A percentile compares a stretch with the other conserved stretches of the same genome.
These are phyloP conservation scores for Wickerhamomyces mucosus DNA, from an alignment of 805 yeast genomes.

Conservation along the genomic window DNA sequence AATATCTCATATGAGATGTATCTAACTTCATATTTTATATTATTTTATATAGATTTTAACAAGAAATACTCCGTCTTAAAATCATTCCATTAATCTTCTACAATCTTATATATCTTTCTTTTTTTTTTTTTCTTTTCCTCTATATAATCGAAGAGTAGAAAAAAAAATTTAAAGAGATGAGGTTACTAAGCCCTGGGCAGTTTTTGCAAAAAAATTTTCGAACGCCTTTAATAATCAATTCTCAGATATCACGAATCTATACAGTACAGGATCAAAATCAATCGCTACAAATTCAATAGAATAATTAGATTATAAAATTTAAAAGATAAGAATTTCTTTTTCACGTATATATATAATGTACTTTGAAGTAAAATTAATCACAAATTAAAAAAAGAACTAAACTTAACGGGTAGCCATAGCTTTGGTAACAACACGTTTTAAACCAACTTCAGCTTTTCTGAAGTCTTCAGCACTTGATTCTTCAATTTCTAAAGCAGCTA, in stretches of 20 bases:
- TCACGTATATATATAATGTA: background rate
- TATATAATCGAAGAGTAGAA: too few relatives aligned
- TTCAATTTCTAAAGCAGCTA: constrained; percentile 95
- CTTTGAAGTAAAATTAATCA: background rate
- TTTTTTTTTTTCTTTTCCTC: too few relatives aligned
- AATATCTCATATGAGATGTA: constrained; percentile 86
- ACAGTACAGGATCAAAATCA: too few relatives aligned
- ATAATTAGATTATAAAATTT: background rate
- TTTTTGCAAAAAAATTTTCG: too few relatives aligned
- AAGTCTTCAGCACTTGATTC: constrained; percentile 93
- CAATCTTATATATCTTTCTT: too few relatives aligned
- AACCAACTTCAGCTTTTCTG: constrained; percentile 98
- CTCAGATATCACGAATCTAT: too few relatives aligned
- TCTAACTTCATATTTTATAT: constrained; percentile 71
- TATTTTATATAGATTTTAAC: background rate
- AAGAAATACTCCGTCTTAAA: too few relatives aligned
- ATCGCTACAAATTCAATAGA: background rate
- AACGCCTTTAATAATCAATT: too few relatives aligned
- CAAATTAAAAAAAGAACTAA: constrained; percentile 4
- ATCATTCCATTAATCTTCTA: too few relatives aligned
- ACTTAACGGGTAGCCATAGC: constrained; percentile 96
- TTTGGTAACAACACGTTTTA: constrained; percentile 99
- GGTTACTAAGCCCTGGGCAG: too few relatives aligned
- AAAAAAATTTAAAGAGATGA: too few relatives aligned
- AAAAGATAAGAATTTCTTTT: background rate